Percentiles rank a stretch among this genome's conserved stretches.
These are phyloP conservation scores for Kodamaea suecica DNA, from an alignment of 1,139 yeast genomes.

Conservation along the genomic window DNA sequence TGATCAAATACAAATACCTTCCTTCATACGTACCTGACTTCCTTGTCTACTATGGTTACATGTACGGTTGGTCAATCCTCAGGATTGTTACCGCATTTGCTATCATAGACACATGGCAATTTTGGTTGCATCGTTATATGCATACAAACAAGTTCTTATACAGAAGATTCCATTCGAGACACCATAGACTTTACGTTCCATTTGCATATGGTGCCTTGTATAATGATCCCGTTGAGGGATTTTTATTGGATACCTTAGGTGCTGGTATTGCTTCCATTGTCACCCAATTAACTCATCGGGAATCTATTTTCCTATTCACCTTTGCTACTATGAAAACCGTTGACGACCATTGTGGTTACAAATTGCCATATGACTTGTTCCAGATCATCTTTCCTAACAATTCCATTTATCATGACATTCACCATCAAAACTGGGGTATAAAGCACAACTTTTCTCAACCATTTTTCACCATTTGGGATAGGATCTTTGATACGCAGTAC, in stretches of 20 bases:
- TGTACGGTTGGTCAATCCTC: slow-evolving; percentile 57
- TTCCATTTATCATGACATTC: slow-evolving; percentile 94
- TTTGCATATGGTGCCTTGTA: slow-evolving; percentile 95
- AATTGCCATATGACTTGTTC: slow-evolving; percentile 85
- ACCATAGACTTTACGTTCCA: slow-evolving; percentile 91
- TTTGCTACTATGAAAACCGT: slow-evolving; percentile 94
- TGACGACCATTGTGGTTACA: slow-evolving; percentile 97
- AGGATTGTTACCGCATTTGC: slow-evolving; percentile 63
- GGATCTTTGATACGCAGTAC: slow-evolving; percentile 65
- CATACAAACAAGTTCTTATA: slow-evolving; percentile 76
- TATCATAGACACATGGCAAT: slow-evolving; percentile 93
- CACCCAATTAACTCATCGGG: slow-evolving; percentile 70
- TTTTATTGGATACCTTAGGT: slow-evolving; percentile 85
- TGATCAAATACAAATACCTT: slow-evolving; percentile 35
- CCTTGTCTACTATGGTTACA: slow-evolving; percentile 48
- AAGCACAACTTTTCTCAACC: slow-evolving; percentile 96
- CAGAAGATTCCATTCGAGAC: slow-evolving; percentile 84
- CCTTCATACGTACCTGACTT: slow-evolving; percentile 43
- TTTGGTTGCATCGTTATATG: slow-evolving; percentile 83
- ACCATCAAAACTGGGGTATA: slow-evolving; percentile 94
- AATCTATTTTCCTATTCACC: slow-evolving; percentile 67
- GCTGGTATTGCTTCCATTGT: slow-evolving; percentile 76
- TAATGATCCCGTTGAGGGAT: slow-evolving; percentile 93
- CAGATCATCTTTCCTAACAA: slow-evolving; percentile 90
- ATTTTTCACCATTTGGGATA: slow-evolving; percentile 92